Conservation (phyloP, 768 basidiomycete species). For the Mycena vitilis region DNA sequence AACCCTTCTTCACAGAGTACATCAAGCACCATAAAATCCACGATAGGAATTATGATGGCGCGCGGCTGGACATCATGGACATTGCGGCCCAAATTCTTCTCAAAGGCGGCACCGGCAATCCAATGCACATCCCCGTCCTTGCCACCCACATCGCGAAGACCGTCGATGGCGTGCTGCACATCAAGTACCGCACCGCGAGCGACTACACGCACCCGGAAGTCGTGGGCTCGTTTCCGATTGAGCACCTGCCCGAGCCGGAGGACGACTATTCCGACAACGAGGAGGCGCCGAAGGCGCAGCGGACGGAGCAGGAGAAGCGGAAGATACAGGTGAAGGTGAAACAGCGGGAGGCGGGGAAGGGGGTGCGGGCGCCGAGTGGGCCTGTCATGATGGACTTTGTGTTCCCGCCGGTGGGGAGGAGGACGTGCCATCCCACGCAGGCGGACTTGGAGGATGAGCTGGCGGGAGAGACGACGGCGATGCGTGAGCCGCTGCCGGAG, state of each 20-base stretch:
- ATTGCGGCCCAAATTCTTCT: background rate
- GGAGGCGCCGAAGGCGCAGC: background rate
- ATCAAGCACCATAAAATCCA: constrained; percentile 1
- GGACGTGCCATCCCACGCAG: background rate
- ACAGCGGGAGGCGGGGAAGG: too few relatives aligned
- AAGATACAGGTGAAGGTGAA: background rate
- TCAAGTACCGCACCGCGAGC: background rate
- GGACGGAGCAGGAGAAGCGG: background rate
- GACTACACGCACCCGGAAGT: background rate
- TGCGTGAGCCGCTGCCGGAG: background rate
- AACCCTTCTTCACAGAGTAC: constrained; percentile 32
- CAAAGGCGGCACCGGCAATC: background rate
- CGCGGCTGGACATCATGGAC: background rate
- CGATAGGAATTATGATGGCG: too few relatives aligned
- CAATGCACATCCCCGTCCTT: constrained; percentile 8
- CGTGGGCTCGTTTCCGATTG: constrained; percentile 4
- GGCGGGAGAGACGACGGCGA: background rate
- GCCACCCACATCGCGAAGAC: background rate
- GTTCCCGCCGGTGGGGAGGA: constrained; percentile 6
- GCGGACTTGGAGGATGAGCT: background rate
- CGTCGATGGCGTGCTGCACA: constrained; percentile 12
- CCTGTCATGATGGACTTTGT: constrained; percentile 13
- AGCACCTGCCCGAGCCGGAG: constrained; percentile 7
- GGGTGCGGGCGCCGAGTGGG: too few relatives aligned
- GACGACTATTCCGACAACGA: constrained; percentile 27